Evolutionary conservation across 352 stramenopile species (phyloP), one percentile per base, ranked within the genome.

Genomic region (Pythium utonaiense): DNA sequence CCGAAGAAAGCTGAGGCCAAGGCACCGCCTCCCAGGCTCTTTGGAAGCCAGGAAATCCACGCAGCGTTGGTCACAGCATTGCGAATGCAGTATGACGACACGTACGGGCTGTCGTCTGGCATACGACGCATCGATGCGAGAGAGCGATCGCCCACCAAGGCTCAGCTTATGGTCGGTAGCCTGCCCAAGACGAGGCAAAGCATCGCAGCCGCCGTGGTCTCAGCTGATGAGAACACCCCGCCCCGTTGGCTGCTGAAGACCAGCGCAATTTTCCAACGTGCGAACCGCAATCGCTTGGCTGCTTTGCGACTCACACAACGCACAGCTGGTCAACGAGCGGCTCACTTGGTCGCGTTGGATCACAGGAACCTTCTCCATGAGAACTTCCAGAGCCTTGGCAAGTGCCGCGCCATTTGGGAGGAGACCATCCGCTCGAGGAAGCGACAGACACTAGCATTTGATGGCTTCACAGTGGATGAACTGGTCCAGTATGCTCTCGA

Each of bases 181-280:
- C 25, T 2, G 13, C 22, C 14, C 8, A 45, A 49, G 19, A 4
- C 14, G 33, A 27, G n/a, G 34, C 27, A 36, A n/a, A 24, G 27
- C 9, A 21, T 12, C 42, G 22, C 28, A 9, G 9, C 5, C 28
- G 28, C 28, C 40, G 48, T 45, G n/a, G 1, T 27, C 17, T 47
- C 16, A 6, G 28, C 25, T 9, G 22, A 61, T 19, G 61, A 70
- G 14, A 70, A 61, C 10, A 51, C 53, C 13, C 76, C 73, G 21
- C 78, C 83, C 14, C 78, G 83, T 21, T 89, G 80, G 77, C 60
- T 89, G 40, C 64, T 89, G 41, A 92, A 92, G 55, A 66, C 67
- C 7, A 84, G 66, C 25, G 6, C 66, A 16, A 57, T 70, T 6
- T 82, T 88, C 41, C 83, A 88, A 49, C 71, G 72, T 3, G 58